Base-by-base conservation (phyloP, 2,329 filamentous ascomycete genomes). In the Alternaria sp. region DNA sequence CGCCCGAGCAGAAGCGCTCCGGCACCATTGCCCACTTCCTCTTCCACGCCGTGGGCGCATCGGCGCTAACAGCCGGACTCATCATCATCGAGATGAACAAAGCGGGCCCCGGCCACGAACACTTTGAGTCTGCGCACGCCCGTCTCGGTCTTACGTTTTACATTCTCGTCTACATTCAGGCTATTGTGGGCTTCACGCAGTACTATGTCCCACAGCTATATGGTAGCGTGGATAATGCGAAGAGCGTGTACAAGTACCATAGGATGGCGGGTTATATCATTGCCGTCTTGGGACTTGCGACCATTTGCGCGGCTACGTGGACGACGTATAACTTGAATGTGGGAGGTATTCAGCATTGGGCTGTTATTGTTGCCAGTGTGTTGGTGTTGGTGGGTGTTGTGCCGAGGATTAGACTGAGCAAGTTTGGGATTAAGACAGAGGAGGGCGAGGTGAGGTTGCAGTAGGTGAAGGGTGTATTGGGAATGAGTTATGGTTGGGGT, bases 171-270 rank as follows among this genome's bases (percentile, higher is more conserved):
- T 76, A 89, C 11, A 69, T 91, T 2, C 95, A 98, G 81, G 90
- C 92, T 45, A 51, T 90, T 1, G 86, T 97, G 30, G 94, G 95
- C 16, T 87, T 96, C 64, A 91, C 92, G 32, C 92, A 95, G 81
- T 97, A 90, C 83, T 92, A 88, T 60, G 82, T 87, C 3, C 94
- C 94, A 0, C 74, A 75, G 0, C 71, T 97, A 1, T 96, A 94
- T 71, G 94, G 94, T 5, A 89, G 92, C 57, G 88, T 90, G 64
- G 89, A 92, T 27, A 89, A 88, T 3, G 94, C 93, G 20, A 96
- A 94, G 85, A 84, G 84, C 25, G 78, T 97, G 43, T 98, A 94
- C 85, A 97, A 97, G 80, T 97, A 94, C 72, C 95, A 98, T 78
- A 88, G 94, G 30, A 81, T 86, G 55, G 85, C 84, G 22, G 95